Base-by-base conservation (phyloP, 2,329 filamentous ascomycete genomes). In the Penicillium sp. region DNA sequence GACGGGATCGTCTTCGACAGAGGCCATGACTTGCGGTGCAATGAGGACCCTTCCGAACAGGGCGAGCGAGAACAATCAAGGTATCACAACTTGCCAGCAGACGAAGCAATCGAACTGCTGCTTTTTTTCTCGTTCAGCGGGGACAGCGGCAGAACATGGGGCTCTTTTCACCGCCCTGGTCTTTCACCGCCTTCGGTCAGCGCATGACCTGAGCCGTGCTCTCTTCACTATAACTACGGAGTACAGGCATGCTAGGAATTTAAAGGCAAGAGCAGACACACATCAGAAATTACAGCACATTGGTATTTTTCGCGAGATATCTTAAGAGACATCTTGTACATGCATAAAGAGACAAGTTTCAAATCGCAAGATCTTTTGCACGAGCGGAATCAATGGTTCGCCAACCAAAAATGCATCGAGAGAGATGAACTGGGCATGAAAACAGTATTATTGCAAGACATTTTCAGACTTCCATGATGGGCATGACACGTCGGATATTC, bases 1-100 rank as follows among this genome's bases (percentile, higher is more conserved):
- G 48, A 89, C 74, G 37, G 84, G 84, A 56, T 89, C 84, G 13
- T 48, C 45, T 20, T 50, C 43, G 32, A 74, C 63, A 31, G 49
- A 41, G 25, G 42, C 41, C 51, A 56, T 54, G 18, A 4, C 22
- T 27, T 4, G 12, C 12, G 6, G 25, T n/a, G 11, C 4, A 11
- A 27, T 13, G 25, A 27, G n/a, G 25, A n/a, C 5, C 7, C 3
- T 13, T 25, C 15, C 28, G 5, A 4, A 7, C 6, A 20, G 11
- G 8, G 20, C 4, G 14, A 2, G 6, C 10, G 3, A 34, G 10
- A 16, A 23, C n/a, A 18, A 25, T 11, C 20, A 27, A 13, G 9
- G 17, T 23, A 27, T 6, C 26, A 6, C 18, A 12, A 1, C 11
- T 28, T n/a, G 16, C n/a, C n/a, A n/a, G n/a, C 5, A 15, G 11